Evolutionary conservation across 2,329 filamentous ascomycete genomes (phyloP).

Genomic region (Pseudonectria foliicola): DNA sequence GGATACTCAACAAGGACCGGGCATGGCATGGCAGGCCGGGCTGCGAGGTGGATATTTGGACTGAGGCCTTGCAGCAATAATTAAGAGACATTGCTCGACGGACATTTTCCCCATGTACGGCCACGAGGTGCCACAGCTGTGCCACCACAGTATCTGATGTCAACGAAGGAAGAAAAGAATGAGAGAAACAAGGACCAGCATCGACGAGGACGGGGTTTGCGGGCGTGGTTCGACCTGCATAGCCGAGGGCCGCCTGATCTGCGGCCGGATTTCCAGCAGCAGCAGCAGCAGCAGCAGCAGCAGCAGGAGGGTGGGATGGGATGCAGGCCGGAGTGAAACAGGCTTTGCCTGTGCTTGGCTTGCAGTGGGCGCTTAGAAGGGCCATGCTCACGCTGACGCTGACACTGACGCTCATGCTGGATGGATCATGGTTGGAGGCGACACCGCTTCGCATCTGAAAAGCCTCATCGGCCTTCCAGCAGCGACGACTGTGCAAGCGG

Average conservation of each 20-base stretch:
- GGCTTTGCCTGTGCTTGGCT: conserved; percentile 14
- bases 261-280: conserved; percentile 21
- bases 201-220: no score
- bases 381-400: neutral
- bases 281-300: conserved; percentile 1
- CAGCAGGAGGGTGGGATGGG: conserved; percentile 10
- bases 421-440: no score
- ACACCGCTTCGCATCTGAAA: no score
- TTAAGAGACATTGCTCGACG: conserved; percentile 10
- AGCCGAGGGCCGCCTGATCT: conserved; percentile 32
- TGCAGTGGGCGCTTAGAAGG: conserved; percentile 24
- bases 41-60: conserved; percentile 5
- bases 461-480: no score
- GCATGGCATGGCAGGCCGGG: neutral
- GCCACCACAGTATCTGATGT: conserved; percentile 3
- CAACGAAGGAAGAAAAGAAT: conserved; percentile 12
- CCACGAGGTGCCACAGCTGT: conserved; percentile 5
- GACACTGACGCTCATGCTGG: no score
- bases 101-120: conserved; percentile 2
- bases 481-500: no score
- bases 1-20: conserved; percentile 1
- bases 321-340: conserved; percentile 22
- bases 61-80: conserved; percentile 6
- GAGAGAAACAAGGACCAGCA: conserved; percentile 6
- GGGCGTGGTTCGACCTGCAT: conserved; percentile 28